These are phyloP conservation scores for Zalaria obscura DNA, from an alignment of 2,329 filamentous ascomycete genomes.

Conservation along the genomic window DNA sequence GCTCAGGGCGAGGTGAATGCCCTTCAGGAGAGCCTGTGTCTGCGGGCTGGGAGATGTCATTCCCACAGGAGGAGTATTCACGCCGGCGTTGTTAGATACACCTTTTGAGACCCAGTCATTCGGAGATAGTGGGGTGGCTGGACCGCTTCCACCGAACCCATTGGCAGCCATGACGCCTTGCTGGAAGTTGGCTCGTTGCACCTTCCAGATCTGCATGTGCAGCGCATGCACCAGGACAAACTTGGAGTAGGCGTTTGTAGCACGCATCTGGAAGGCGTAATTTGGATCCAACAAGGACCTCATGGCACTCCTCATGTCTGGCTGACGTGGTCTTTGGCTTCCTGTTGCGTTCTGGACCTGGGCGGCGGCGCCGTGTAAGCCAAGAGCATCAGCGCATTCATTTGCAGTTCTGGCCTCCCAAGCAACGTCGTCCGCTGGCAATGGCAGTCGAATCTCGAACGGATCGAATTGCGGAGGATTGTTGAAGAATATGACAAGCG, in stretches of 20 bases:
- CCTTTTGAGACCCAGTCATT: slow-evolving; percentile 42
- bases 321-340: slow-evolving; percentile 46
- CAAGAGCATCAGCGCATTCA: slow-evolving; percentile 51
- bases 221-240: slow-evolving; percentile 60
- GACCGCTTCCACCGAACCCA: slow-evolving; percentile 24
- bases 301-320: slow-evolving; percentile 48
- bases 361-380: slow-evolving; percentile 43
- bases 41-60: slow-evolving; percentile 32
- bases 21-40: slow-evolving; percentile 32
- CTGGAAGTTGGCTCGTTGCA: slow-evolving; percentile 26
- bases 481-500: slow-evolving; percentile 60
- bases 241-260: slow-evolving; percentile 59
- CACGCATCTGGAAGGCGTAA: slow-evolving; percentile 46
- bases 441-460: slow-evolving; percentile 50
- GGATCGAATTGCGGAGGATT: slow-evolving; percentile 46
- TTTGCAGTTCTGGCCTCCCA: slow-evolving; percentile 51
- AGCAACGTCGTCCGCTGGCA: slow-evolving; percentile 58
- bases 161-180: slow-evolving; percentile 6
- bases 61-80: slow-evolving; percentile 20
- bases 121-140: slow-evolving; percentile 43
- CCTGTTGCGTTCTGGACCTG: slow-evolving; percentile 48
- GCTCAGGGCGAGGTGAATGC: slow-evolving; percentile 41
- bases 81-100: slow-evolving; percentile 12
- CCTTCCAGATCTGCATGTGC: slow-evolving; percentile 45
- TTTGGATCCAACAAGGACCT: slow-evolving; percentile 45